Conservation (phyloP, 2,329 filamentous ascomycete species). For the Colletotrichum musicola region DNA sequence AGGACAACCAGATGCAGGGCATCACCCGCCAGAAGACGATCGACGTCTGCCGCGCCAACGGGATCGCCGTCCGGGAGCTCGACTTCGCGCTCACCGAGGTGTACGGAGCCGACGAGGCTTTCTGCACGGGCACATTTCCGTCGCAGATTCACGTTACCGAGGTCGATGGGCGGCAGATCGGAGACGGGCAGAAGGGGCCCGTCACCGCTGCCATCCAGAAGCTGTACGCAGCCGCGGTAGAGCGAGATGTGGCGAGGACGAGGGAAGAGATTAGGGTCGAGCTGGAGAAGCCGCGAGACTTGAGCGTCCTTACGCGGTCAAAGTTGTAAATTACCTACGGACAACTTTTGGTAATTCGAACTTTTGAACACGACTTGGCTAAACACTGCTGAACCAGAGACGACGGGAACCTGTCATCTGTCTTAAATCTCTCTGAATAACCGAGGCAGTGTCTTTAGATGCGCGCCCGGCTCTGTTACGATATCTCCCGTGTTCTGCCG, state of each 20-base stretch:
- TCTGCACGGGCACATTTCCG: slow-evolving; percentile 48
- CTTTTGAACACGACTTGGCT: no score
- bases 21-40: slow-evolving; percentile 49
- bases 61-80: slow-evolving; percentile 44
- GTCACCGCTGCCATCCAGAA: slow-evolving; percentile 44
- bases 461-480: no score
- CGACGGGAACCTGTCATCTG: no score
- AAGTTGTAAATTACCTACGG: slow-evolving; percentile 1
- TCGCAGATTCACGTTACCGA: slow-evolving; percentile 45
- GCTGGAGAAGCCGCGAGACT: slow-evolving; percentile 43
- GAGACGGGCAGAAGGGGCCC: slow-evolving; percentile 42
- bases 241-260: slow-evolving; percentile 40
- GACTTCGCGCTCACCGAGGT: slow-evolving; percentile 48
- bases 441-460: no score
- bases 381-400: no score
- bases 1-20: slow-evolving; percentile 49
- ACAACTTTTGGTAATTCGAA: background rate
- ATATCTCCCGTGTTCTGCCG: no score
- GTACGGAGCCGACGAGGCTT: slow-evolving; percentile 48
- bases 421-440: no score
- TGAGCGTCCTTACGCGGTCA: slow-evolving; percentile 37
- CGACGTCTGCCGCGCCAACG: slow-evolving; percentile 45
- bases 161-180: slow-evolving; percentile 43
- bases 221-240: slow-evolving; percentile 42
- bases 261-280: slow-evolving; percentile 42